Conservation (phyloP, 1,139 yeast species). For the Yamadazyma trypodendri region DNA sequence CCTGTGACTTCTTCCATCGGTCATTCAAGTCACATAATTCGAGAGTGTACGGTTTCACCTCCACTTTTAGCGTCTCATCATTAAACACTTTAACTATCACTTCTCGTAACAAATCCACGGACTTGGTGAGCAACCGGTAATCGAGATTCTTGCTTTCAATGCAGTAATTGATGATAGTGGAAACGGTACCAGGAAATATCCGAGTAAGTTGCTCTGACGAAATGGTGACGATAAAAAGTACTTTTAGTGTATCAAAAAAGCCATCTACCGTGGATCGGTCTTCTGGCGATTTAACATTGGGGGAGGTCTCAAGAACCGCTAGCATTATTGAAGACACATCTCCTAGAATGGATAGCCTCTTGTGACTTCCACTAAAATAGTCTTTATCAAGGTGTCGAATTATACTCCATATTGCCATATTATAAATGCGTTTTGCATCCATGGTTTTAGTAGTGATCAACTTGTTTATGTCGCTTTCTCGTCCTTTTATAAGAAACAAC, state of each 20-base stretch:
- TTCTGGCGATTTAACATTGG: conserved; percentile 16
- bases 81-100: conserved; percentile 28
- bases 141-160: conserved; percentile 25
- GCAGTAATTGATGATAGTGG: conserved; percentile 31
- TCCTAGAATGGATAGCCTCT: conserved; percentile 15
- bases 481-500: conserved; percentile 24
- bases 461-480: conserved; percentile 4
- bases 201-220: conserved; percentile 32
- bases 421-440: neutral
- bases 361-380: conserved; percentile 3
- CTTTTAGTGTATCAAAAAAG: conserved; percentile 16
- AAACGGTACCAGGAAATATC: conserved; percentile 41
- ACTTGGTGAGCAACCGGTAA: conserved; percentile 20
- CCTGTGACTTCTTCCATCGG: conserved; percentile 18
- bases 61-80: conserved; percentile 24
- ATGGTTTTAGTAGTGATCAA: neutral
- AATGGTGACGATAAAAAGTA: conserved; percentile 18
- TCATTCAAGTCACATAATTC: conserved; percentile 19
- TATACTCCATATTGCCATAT: neutral
- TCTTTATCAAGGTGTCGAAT: neutral
- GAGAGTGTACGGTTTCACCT: conserved; percentile 6
- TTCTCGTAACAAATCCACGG: conserved; percentile 22
- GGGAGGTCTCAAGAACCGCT: conserved; percentile 4
- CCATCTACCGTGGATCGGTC: conserved; percentile 13
- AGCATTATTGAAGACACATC: conserved; percentile 13